Conservation (phyloP, 306 rosid genomes). For the Cicer judaicum region DNA sequence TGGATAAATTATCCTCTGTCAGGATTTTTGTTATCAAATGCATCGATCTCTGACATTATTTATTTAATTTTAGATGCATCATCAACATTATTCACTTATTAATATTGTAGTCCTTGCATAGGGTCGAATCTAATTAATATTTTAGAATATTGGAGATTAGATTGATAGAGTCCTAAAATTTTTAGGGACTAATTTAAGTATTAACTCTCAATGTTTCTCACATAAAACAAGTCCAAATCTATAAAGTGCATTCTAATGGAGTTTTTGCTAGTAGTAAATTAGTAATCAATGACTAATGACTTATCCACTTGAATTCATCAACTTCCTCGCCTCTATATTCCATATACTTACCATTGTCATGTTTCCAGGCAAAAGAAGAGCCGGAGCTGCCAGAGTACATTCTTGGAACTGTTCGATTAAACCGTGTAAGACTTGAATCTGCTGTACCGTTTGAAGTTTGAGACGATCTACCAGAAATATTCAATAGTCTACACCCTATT, state of each 20-base stretch:
- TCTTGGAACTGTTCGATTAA: slow-evolving; percentile 88
- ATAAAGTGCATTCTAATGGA: not conserved
- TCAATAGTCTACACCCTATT: not conserved
- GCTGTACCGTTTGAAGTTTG: slow-evolving; percentile 61
- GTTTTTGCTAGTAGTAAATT: slow-evolving; percentile 7
- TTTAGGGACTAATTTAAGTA: too few species aligned
- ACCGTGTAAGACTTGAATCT: slow-evolving; percentile 69
- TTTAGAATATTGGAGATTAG: too few species aligned
- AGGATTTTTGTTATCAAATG: too few species aligned
- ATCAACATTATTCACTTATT: too few species aligned
- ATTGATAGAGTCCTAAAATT: too few species aligned
- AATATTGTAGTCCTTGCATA: too few species aligned
- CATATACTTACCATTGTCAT: not conserved
- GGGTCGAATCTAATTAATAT: too few species aligned
- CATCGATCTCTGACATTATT: too few species aligned
- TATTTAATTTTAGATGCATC: too few species aligned
- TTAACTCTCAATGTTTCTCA: too few species aligned
- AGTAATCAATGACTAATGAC: not conserved
- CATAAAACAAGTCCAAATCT: too few species aligned
- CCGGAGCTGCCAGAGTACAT: slow-evolving; percentile 81
- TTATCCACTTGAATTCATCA: not conserved
- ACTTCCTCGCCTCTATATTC: not conserved
- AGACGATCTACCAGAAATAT: slow-evolving; percentile 38
- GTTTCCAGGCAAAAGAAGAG: slow-evolving; percentile 78
- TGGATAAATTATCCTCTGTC: not conserved